Evolutionary conservation across 495 filamentous ascomycete genomes (phyloP).

Genomic region (Penicillium canescens): DNA sequence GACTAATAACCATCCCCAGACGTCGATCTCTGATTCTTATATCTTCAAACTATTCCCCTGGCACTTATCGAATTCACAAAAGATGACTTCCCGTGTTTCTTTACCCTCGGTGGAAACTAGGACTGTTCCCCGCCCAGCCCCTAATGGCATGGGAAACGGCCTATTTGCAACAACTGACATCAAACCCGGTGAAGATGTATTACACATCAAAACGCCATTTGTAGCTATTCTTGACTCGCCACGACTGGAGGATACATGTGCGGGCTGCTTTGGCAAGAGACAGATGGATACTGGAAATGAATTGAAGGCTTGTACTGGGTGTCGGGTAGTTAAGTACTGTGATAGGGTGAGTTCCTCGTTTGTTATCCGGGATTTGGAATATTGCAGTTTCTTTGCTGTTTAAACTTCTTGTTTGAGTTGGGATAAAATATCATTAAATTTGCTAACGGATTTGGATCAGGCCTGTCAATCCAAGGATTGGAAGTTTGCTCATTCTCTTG

Average conservation of each 20-base stretch:
- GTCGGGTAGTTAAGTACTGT: conserved; percentile 65
- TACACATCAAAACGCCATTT: conserved; percentile 39
- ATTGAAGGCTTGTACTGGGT: conserved; percentile 61
- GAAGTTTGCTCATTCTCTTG: conserved; percentile 58
- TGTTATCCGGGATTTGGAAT: conserved; percentile 10
- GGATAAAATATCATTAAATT: background rate
- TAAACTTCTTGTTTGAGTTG: background rate
- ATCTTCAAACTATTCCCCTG: background rate
- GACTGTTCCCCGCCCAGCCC: conserved; percentile 26
- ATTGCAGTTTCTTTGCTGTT: background rate
- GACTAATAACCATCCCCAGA: conserved; percentile 5
- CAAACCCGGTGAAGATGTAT: conserved; percentile 35
- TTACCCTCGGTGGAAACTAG: conserved; percentile 28
- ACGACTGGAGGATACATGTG: conserved; percentile 43
- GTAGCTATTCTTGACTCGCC: conserved; percentile 45
- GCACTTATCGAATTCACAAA: background rate
- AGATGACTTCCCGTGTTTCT: conserved; percentile 20
- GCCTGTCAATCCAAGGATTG: conserved; percentile 62
- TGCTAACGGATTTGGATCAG: conserved; percentile 34
- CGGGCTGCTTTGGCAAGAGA: conserved; percentile 42
- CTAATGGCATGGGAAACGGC: conserved; percentile 39
- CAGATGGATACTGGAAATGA: conserved; percentile 23
- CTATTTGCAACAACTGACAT: conserved; percentile 42
- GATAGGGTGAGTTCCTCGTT: conserved; percentile 50
- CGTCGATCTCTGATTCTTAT: background rate